Conservation (phyloP, 1,139 yeast genomes). For the Hemisphaericaspora xylanilytica region DNA sequence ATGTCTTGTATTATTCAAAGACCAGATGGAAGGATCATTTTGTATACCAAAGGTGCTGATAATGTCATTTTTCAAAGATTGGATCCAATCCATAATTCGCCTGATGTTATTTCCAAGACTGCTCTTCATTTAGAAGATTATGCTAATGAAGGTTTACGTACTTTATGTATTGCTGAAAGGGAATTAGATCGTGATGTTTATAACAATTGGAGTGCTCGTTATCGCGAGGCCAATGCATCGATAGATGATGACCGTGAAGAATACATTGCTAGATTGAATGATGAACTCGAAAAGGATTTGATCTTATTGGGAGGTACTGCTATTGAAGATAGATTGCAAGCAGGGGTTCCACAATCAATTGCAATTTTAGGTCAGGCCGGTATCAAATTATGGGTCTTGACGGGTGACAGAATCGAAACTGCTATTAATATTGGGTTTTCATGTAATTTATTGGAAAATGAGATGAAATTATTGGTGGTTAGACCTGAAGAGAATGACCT, state of each 20-base stretch:
- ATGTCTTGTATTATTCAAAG: conserved; percentile 53
- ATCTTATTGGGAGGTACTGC: conserved; percentile 92
- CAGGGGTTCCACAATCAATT: conserved; percentile 94
- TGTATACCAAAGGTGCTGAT: conserved; percentile 93
- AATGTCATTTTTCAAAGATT: conserved; percentile 81
- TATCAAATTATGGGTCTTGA: conserved; percentile 92
- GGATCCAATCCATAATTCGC: conserved; percentile 32
- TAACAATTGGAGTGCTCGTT: conserved; percentile 63
- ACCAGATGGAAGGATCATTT: conserved; percentile 50
- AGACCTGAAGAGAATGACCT: conserved; percentile 33
- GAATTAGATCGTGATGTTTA: conserved; percentile 64
- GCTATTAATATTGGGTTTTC: conserved; percentile 98
- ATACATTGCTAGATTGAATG: conserved; percentile 73
- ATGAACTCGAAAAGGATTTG: conserved; percentile 73
- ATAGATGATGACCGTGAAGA: conserved; percentile 77
- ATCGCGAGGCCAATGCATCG: conserved; percentile 69
- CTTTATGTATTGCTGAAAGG: conserved; percentile 86
- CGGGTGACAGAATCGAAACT: conserved; percentile 97
- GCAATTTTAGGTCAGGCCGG: conserved; percentile 85
- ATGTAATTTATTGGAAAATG: conserved; percentile 81
- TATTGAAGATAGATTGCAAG: conserved; percentile 92
- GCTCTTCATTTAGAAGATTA: conserved; percentile 86
- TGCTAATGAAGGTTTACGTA: conserved; percentile 96
- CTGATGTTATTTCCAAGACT: conserved; percentile 40
- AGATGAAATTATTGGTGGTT: conserved; percentile 81